Percentiles rank a stretch among this genome's conserved stretches.
These are phyloP conservation scores for Mycena metata DNA, from an alignment of 768 basidiomycete species.

Conservation along the genomic window DNA sequence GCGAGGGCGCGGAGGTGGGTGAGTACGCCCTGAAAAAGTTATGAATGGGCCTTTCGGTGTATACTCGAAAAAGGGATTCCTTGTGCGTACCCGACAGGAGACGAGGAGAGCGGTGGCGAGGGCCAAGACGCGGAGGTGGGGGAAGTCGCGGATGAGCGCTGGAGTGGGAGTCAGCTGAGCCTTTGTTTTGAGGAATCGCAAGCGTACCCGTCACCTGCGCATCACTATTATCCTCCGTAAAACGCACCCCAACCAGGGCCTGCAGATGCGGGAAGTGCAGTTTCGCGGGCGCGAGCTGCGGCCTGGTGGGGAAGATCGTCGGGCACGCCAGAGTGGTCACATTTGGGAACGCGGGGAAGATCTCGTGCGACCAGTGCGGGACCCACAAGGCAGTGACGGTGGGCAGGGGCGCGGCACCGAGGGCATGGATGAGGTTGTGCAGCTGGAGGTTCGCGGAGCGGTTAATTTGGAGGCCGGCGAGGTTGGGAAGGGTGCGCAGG, in stretches of 20 bases:
- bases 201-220: neutral
- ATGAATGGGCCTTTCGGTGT: too few species aligned
- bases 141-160: conserved; percentile 3
- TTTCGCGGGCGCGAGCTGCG: neutral
- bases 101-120: neutral
- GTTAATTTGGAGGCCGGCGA: conserved; percentile 7
- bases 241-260: neutral
- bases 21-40: too few species aligned
- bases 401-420: neutral
- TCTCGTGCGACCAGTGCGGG: neutral
- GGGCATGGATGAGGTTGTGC: neutral
- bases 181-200: neutral
- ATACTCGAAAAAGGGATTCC: too few species aligned
- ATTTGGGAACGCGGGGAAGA: conserved; percentile 10
- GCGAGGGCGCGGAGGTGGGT: too few species aligned
- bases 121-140: neutral
- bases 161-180: neutral
- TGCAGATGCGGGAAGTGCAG: conserved; percentile 2
- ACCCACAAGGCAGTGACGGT: neutral
- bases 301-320: neutral
- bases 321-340: conserved; percentile 3
- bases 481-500: conserved; percentile 1
- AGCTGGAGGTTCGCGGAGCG: neutral
- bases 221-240: neutral
- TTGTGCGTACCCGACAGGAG: too few species aligned